Percentiles rank a stretch among this genome's conserved stretches.
phyloP scores from a whole-genome alignment of 164 flowering plant genomes.

The Macadamia integrifolia region DNA sequence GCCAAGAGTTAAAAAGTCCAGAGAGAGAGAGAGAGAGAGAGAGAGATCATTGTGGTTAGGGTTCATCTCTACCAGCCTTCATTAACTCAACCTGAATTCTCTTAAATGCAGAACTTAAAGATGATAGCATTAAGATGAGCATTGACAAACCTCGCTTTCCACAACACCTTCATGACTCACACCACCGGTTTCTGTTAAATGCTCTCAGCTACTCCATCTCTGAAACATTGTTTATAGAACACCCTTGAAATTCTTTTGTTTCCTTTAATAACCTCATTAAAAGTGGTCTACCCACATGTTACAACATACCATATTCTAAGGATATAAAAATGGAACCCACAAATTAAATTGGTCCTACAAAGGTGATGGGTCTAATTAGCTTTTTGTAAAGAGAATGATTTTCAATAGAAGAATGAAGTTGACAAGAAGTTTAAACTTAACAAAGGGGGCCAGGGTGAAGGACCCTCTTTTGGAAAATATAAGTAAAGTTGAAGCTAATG shows the following conservation, averaged over 20 bases:
- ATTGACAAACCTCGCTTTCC: conserved; percentile 17
- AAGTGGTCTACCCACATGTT: not conserved
- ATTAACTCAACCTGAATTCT: conserved; percentile 37
- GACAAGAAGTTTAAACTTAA: too few relatives aligned
- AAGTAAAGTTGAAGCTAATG: not conserved
- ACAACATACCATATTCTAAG: not conserved
- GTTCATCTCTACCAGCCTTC: conserved; percentile 27
- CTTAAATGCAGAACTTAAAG: conserved; percentile 41
- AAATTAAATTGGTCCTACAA: not conserved
- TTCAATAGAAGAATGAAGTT: too few relatives aligned
- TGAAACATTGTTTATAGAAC: not conserved
- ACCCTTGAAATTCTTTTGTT: not conserved
- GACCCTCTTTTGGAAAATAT: not conserved
- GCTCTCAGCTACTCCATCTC: conserved; percentile 18
- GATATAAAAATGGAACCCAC: not conserved
- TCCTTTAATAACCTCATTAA: not conserved
- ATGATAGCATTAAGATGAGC: conserved; percentile 20
- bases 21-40: not conserved
- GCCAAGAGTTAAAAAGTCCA: conserved; percentile 8
- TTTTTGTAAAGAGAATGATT: too few relatives aligned
- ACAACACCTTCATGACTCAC: conserved; percentile 14
- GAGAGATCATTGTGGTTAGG: conserved; percentile 1
- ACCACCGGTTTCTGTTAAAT: conserved; percentile 24
- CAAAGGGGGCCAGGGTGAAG: not conserved
- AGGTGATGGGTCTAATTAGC: not conserved